Conservation (phyloP, 2,329 filamentous ascomycete genomes). For the Dryadomyces sulphureus region DNA sequence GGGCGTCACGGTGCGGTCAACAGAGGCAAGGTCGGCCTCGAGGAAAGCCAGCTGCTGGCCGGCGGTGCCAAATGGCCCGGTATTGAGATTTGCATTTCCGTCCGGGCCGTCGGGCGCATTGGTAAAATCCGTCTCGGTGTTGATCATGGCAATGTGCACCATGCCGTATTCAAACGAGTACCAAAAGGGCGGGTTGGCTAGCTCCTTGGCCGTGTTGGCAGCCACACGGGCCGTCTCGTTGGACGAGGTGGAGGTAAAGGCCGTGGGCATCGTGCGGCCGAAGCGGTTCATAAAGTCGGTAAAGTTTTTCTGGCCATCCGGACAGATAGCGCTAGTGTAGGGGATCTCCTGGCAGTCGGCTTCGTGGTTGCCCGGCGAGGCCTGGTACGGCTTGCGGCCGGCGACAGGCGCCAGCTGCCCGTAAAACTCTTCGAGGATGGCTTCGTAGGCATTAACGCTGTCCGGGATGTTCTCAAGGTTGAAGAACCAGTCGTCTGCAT, state of each 20-base stretch:
- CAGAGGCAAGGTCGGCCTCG: conserved; percentile 36
- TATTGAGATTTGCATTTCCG: conserved; percentile 22
- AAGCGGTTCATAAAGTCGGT: conserved; percentile 44
- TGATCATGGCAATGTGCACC: conserved; percentile 36
- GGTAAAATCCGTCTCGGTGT: conserved; percentile 42
- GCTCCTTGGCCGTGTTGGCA: conserved; percentile 27
- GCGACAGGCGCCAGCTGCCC: conserved; percentile 37
- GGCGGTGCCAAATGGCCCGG: conserved; percentile 32
- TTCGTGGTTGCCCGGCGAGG: conserved; percentile 44
- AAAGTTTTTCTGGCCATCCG: conserved; percentile 42
- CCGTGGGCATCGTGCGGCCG: conserved; percentile 32
- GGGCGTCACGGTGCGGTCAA: conserved; percentile 39
- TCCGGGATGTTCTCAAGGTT: conserved; percentile 40
- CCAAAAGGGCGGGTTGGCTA: conserved; percentile 41
- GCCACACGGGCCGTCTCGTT: conserved; percentile 23
- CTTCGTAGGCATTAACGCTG: conserved; percentile 92
- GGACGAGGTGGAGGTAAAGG: conserved; percentile 32
- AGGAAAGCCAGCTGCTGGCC: conserved; percentile 40
- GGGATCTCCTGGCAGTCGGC: conserved; percentile 33
- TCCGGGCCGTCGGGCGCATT: conserved; percentile 26
- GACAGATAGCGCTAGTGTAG: conserved; percentile 23
- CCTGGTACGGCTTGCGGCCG: conserved; percentile 40
- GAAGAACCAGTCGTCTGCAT: conserved; percentile 42
- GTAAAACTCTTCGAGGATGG: conserved; percentile 83
- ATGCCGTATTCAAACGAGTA: conserved; percentile 46